A percentile compares a stretch with the other conserved stretches of the same genome.
Conservation (phyloP, 352 stramenopile genomes). For the Phytopythium aichiense region DNA sequence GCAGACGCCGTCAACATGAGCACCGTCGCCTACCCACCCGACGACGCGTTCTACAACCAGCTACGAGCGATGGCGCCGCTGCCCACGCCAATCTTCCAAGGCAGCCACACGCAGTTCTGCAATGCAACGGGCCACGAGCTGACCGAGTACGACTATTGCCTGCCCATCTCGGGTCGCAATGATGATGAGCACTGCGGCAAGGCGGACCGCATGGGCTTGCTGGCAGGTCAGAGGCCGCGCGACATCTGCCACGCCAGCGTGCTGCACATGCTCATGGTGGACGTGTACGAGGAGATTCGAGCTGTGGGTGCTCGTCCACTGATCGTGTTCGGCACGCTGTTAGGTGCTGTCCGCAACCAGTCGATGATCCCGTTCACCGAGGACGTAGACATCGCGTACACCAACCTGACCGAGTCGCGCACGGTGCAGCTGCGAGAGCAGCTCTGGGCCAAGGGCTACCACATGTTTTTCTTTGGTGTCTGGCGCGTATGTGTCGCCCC, state of each 20-base stretch:
- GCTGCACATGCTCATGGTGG: slow-evolving; percentile 48
- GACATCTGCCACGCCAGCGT: slow-evolving; percentile 40
- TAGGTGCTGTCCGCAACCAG: slow-evolving; percentile 12
- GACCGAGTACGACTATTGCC: slow-evolving; percentile 24
- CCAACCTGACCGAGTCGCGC: slow-evolving; percentile 5
- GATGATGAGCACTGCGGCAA: slow-evolving; percentile 24
- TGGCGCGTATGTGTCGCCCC: slow-evolving; percentile 38
- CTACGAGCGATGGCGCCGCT: slow-evolving; percentile 5
- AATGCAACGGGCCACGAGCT: slow-evolving; percentile 3
- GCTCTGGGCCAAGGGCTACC: slow-evolving; percentile 38
- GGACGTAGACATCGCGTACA: slow-evolving; percentile 43
- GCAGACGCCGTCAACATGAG: not conserved
- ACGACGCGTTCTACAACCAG: slow-evolving; percentile 8
- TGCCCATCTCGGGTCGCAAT: slow-evolving; percentile 34
- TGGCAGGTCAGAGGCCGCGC: slow-evolving; percentile 3
- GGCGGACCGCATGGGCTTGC: slow-evolving; percentile 22
- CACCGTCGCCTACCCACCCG: not conserved
- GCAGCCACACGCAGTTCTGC: slow-evolving; percentile 13
- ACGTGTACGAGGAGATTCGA: slow-evolving; percentile 42
- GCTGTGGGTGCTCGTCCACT: not conserved
- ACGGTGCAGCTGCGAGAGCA: slow-evolving; percentile 9
- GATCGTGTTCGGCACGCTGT: slow-evolving; percentile 10
- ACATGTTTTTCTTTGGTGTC: slow-evolving; percentile 36
- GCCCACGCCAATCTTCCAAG: slow-evolving; percentile 17
- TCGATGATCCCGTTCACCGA: slow-evolving; percentile 34